Evolutionary conservation across 1,284 basidiomycete genomes (phyloP).

Genomic region (Fomitiporia mediterranea): DNA sequence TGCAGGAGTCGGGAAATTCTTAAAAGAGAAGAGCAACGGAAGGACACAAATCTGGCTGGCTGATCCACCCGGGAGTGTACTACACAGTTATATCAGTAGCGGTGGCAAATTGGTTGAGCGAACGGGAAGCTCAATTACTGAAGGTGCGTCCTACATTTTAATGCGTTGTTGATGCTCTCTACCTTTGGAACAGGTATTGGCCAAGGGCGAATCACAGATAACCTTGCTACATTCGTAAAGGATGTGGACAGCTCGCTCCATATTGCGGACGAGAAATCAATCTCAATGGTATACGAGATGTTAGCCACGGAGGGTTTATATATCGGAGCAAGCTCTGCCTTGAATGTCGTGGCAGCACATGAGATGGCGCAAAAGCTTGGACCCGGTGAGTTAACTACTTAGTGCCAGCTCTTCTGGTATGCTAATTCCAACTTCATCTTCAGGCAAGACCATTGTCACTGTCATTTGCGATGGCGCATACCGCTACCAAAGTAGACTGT

Average conservation of each 20-base stretch:
- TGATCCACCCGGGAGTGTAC: constrained; percentile 93
- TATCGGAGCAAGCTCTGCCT: constrained; percentile 91
- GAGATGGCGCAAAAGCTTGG: constrained; percentile 87
- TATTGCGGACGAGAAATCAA: constrained; percentile 87
- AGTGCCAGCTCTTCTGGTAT: not conserved
- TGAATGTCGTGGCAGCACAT: constrained; percentile 93
- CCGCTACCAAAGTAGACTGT: constrained; percentile 92
- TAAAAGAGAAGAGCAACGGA: constrained; percentile 83
- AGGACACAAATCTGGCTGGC: constrained; percentile 90
- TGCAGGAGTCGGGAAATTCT: constrained; percentile 81
- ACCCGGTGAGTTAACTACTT: constrained; percentile 46
- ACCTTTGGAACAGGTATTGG: constrained; percentile 69
- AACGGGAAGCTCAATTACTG: constrained; percentile 90
- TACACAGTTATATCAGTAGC: constrained; percentile 82
- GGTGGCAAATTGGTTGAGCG: constrained; percentile 80
- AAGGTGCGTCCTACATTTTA: constrained; percentile 55
- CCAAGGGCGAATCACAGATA: constrained; percentile 95
- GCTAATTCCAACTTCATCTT: not conserved
- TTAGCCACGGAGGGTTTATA: constrained; percentile 94
- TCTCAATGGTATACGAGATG: constrained; percentile 91
- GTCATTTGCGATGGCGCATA: constrained; percentile 95
- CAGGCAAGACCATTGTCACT: constrained; percentile 86
- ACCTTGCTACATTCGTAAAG: constrained; percentile 81
- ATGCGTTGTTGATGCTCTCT: not conserved
- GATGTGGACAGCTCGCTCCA: constrained; percentile 80